Evolutionary conservation across 371 early-diverging fungal species (phyloP).

Genomic region (Mortierella sp.): DNA sequence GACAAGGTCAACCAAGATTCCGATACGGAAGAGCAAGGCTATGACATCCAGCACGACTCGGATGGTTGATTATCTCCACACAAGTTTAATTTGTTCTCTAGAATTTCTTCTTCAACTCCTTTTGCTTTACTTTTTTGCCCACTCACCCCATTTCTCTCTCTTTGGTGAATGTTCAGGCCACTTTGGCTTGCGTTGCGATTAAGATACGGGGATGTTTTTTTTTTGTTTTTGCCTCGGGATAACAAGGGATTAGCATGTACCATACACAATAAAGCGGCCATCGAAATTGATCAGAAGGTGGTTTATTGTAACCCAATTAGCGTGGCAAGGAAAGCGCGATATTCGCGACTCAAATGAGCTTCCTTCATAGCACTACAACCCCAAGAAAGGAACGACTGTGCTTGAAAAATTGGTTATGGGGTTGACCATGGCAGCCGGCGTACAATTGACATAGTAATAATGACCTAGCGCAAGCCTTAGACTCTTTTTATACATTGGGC

Average conservation of each 20-base stretch:
- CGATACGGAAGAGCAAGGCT: slow-evolving; percentile 22
- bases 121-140: not conserved
- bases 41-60: slow-evolving; percentile 33
- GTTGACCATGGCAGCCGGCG: not conserved
- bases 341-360: not conserved
- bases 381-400: not conserved
- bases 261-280: not conserved
- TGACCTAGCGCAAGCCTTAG: not conserved
- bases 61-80: slow-evolving; percentile 8
- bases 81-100: not conserved
- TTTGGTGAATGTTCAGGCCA: not conserved
- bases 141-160: not conserved
- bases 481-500: not conserved
- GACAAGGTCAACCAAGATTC: slow-evolving; percentile 59
- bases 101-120: not conserved
- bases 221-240: not conserved
- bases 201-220: not conserved
- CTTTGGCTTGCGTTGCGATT: not conserved
- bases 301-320: not conserved
- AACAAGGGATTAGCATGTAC: not conserved
- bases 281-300: slow-evolving; percentile 8
- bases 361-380: not conserved
- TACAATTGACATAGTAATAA: slow-evolving; percentile 1
- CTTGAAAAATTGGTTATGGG: not conserved
- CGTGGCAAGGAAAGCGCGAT: not conserved